Percentiles rank a stretch among this genome's conserved stretches.
These are phyloP conservation scores for Coemansia sp. DNA, from an alignment of 371 early-diverging fungal species.

Conservation along the genomic window DNA sequence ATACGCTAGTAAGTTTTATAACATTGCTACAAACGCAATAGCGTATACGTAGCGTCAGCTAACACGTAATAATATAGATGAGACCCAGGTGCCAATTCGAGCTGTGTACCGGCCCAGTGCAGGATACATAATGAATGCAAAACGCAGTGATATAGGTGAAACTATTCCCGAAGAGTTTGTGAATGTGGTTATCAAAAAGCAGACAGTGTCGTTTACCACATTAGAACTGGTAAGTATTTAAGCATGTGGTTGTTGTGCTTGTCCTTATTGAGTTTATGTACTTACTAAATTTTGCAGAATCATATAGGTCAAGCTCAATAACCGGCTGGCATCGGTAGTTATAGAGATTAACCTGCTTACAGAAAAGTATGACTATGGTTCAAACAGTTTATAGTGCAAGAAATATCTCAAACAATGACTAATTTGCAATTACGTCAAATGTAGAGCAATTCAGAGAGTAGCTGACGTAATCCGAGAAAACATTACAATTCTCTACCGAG, in stretches of 20 bases:
- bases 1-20: conserved; percentile 56
- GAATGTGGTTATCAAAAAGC: conserved; percentile 60
- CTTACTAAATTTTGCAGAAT: neutral
- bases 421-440: neutral
- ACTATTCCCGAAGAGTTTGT: conserved; percentile 44
- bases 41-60: conserved; percentile 5
- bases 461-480: conserved; percentile 58
- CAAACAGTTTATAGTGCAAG: neutral
- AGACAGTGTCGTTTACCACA: conserved; percentile 68
- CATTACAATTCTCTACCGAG: conserved; percentile 69
- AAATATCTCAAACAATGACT: neutral
- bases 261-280: too few relatives aligned
- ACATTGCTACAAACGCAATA: neutral
- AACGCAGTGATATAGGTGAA: conserved; percentile 47
- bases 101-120: conserved; percentile 60
- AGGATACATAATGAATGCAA: conserved; percentile 65
- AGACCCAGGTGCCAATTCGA: conserved; percentile 62
- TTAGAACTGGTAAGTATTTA: conserved; percentile 64
- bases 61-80: conserved; percentile 43
- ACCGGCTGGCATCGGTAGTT: conserved; percentile 67
- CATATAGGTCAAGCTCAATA: conserved; percentile 62
- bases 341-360: conserved; percentile 84
- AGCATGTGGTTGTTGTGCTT: conserved; percentile 13
- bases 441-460: conserved; percentile 64
- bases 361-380: conserved; percentile 57